Evolutionary conservation across 768 basidiomycete species (phyloP).

Genomic region (Kwoniella shandongensis): DNA sequence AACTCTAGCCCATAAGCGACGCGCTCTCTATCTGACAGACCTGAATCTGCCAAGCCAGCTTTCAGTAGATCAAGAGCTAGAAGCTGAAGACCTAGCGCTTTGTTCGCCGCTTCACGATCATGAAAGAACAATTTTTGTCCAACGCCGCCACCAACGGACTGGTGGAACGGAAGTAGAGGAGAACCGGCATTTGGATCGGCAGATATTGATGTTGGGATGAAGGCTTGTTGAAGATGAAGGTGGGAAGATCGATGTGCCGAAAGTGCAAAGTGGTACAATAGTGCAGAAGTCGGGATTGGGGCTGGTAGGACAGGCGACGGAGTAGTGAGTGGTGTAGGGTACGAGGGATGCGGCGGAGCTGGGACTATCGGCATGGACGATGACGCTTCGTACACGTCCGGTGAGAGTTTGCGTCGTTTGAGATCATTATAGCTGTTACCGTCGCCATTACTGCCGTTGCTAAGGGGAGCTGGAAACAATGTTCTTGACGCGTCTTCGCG

Average conservation of each 20-base stretch:
- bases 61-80: constrained; percentile 33
- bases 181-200: not conserved
- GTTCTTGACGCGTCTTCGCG: too few relatives aligned
- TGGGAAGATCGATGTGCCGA: constrained; percentile 32
- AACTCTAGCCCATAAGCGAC: constrained; percentile 37
- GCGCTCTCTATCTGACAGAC: constrained; percentile 32
- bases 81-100: constrained; percentile 26
- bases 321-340: not conserved
- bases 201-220: constrained; percentile 25
- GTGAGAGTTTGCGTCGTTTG: constrained; percentile 15
- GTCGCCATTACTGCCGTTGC: not conserved
- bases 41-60: constrained; percentile 21
- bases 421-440: constrained; percentile 1
- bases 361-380: not conserved
- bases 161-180: not conserved
- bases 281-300: constrained; percentile 3
- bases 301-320: not conserved
- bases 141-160: too few relatives aligned
- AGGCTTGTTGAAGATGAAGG: constrained; percentile 35
- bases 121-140: constrained; percentile 4
- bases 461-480: too few relatives aligned
- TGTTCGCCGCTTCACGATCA: constrained; percentile 22
- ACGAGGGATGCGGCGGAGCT: not conserved
- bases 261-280: constrained; percentile 36
- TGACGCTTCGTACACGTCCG: constrained; percentile 7